Percentiles rank a stretch among this genome's conserved stretches.
phyloP scores from a whole-genome alignment of 257 asterid genomes.

The Paulownia fortunei region DNA sequence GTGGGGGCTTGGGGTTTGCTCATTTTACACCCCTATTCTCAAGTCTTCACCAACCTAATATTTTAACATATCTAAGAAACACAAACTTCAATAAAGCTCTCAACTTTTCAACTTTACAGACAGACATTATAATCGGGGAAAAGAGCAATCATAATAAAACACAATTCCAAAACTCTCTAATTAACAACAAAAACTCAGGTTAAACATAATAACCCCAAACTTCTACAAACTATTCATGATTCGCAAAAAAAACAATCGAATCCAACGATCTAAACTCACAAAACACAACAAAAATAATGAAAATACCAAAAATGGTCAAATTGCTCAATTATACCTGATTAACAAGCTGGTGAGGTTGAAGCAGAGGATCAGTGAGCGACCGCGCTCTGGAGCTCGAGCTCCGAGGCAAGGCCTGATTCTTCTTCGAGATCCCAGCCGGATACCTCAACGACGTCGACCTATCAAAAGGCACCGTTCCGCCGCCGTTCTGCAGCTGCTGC shows the following conservation, averaged over 20 bases:
- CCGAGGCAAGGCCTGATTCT: slow-evolving; percentile 70
- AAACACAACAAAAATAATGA: neutral
- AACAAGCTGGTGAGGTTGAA: slow-evolving; percentile 94
- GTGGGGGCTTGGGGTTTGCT: too few species aligned
- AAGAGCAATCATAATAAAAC: slow-evolving; percentile 22
- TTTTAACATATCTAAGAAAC: slow-evolving; percentile 36
- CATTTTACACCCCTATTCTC: neutral
- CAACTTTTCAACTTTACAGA: slow-evolving; percentile 26
- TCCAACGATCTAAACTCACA: neutral
- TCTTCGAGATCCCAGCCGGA: slow-evolving; percentile 59
- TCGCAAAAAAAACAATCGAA: neutral
- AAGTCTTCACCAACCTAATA: slow-evolving; percentile 26
- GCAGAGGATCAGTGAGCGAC: slow-evolving; percentile 91
- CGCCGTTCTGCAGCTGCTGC: slow-evolving; percentile 81
- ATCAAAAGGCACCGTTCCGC: slow-evolving; percentile 61
- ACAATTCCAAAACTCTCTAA: slow-evolving; percentile 23
- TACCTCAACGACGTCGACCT: slow-evolving; percentile 89
- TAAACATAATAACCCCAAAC: slow-evolving; percentile 14
- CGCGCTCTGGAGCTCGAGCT: slow-evolving; percentile 91
- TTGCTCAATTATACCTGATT: slow-evolving; percentile 57
- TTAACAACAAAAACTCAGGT: slow-evolving; percentile 8
- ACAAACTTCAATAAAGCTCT: slow-evolving; percentile 36
- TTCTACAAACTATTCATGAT: neutral
- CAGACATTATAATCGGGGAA: slow-evolving; percentile 18
- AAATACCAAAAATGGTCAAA: neutral